Conservation (phyloP, 345 rosid species). For the Brassica nigra region DNA sequence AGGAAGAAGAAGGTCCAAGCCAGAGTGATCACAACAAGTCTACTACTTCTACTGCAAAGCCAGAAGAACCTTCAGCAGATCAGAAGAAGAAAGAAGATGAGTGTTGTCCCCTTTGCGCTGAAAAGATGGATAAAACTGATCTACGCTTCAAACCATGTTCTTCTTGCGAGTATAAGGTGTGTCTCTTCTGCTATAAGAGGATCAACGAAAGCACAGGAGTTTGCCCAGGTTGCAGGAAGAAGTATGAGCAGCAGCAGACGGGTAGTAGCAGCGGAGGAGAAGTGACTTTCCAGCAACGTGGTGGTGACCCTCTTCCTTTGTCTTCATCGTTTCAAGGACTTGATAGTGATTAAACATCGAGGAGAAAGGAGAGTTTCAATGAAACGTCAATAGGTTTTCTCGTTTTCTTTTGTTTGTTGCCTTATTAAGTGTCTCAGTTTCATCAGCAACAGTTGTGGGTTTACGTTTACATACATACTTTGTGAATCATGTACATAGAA, state of each 20-base stretch:
- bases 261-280: constrained; percentile 1
- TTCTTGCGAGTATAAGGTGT: constrained; percentile 44
- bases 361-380: constrained; percentile 4
- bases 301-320: background rate
- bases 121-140: constrained; percentile 50
- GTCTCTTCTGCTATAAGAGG: constrained; percentile 51
- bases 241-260: constrained; percentile 13
- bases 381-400: background rate
- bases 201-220: constrained; percentile 41
- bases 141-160: constrained; percentile 44
- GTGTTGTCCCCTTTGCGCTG: constrained; percentile 45
- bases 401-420: background rate
- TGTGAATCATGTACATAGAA: background rate
- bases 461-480: background rate
- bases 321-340: no score
- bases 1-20: constrained; percentile 19
- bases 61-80: background rate
- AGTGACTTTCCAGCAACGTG: constrained; percentile 34
- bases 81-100: constrained; percentile 8
- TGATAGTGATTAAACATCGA: constrained; percentile 21
- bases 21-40: constrained; percentile 15
- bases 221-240: constrained; percentile 49
- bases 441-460: background rate
- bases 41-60: background rate
- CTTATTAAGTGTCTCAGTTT: background rate